Conservation (phyloP, 2,329 filamentous ascomycete species). For the Helotiales sp. region DNA sequence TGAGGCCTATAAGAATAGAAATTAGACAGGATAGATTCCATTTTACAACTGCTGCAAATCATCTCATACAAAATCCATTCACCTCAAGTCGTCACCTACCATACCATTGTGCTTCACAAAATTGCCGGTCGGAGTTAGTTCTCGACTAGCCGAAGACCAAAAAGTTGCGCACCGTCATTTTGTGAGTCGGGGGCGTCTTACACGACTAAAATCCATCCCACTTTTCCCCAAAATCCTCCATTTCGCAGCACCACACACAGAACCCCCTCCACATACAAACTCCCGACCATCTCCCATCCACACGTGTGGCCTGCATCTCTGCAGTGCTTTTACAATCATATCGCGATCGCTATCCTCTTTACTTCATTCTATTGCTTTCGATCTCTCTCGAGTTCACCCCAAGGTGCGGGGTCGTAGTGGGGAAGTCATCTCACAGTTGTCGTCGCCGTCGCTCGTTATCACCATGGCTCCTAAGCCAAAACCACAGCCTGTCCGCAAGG, state of each 20-base stretch:
- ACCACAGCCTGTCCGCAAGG: constrained; percentile 19
- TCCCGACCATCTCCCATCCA: constrained; percentile 12
- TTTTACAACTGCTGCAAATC: no score
- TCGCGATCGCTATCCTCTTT: not conserved
- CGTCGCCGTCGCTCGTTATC: constrained; percentile 12
- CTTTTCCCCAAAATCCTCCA: not conserved
- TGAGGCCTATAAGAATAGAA: not conserved
- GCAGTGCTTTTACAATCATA: not conserved
- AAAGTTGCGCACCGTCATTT: not conserved
- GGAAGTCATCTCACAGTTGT: constrained; percentile 14
- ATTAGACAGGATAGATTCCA: no score
- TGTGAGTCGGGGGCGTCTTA: not conserved
- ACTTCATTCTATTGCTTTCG: not conserved
- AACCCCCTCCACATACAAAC: not conserved
- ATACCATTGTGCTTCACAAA: not conserved
- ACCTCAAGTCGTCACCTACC: not conserved
- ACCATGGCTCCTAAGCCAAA: constrained; percentile 6
- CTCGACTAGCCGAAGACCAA: not conserved
- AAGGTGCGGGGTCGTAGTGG: constrained; percentile 17
- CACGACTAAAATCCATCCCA: not conserved
- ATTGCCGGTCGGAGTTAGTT: not conserved
- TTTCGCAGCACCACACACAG: constrained; percentile 10
- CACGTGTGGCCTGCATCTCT: constrained; percentile 22
- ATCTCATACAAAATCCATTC: not conserved
- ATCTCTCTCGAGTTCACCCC: not conserved